Percentiles rank a stretch among this genome's conserved stretches.
These are phyloP conservation scores for Incumbomyces lentus DNA, from an alignment of 2,329 filamentous ascomycete genomes.

Conservation along the genomic window DNA sequence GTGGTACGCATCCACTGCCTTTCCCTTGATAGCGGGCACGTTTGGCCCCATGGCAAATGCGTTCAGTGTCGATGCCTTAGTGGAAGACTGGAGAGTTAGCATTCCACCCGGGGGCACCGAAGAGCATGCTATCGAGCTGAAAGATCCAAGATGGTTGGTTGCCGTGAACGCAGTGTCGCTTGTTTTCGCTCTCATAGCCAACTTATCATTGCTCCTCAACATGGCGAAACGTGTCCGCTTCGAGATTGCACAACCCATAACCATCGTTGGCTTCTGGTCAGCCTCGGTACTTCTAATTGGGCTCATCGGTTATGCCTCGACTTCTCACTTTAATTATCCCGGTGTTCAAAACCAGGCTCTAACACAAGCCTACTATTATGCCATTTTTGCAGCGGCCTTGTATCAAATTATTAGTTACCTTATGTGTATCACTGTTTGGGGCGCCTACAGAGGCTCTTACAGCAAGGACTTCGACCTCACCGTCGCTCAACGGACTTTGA, in stretches of 20 bases:
- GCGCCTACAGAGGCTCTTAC: conserved; percentile 45
- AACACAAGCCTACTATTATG: conserved; percentile 51
- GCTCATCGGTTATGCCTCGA: conserved; percentile 38
- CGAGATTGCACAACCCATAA: conserved; percentile 48
- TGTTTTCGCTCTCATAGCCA: conserved; percentile 43
- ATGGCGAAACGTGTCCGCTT: conserved; percentile 49
- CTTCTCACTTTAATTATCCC: conserved; percentile 28
- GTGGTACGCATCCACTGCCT: conserved; percentile 53
- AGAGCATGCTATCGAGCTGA: conserved; percentile 35
- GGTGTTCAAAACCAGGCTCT: conserved; percentile 35
- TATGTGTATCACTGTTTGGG: conserved; percentile 46
- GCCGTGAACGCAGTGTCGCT: conserved; percentile 48
- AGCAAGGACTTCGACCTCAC: conserved; percentile 48
- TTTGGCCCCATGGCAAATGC: conserved; percentile 47
- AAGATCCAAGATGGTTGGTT: conserved; percentile 46
- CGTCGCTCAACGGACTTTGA: conserved; percentile 44
- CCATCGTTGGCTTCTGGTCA: conserved; percentile 49
- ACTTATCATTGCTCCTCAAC: conserved; percentile 46
- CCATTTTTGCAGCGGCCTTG: conserved; percentile 45
- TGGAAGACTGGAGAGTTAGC: conserved; percentile 45
- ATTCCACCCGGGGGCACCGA: conserved; percentile 38
- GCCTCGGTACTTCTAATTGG: conserved; percentile 45
- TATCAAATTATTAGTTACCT: conserved; percentile 47
- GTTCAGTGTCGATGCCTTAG: conserved; percentile 46
- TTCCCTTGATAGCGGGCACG: conserved; percentile 46